A percentile compares a stretch with the other conserved stretches of the same genome.
phyloP scores from a whole-genome alignment of 2,329 filamentous ascomycete species.

The Fusarium sp. region DNA sequence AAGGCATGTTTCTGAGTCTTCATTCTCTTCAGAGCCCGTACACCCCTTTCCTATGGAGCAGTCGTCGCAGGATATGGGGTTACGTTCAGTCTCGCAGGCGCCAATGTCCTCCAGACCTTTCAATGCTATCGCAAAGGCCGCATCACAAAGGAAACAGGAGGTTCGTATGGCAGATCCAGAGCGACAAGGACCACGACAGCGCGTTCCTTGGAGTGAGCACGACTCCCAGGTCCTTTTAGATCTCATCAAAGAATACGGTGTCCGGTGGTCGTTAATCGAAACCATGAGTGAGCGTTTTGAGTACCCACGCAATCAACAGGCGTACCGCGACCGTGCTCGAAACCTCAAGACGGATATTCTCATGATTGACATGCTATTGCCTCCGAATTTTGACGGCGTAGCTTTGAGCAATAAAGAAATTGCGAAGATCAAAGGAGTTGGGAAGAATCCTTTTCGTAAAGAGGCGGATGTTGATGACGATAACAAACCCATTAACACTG shows the following conservation, averaged over 20 bases:
- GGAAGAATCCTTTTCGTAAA: conserved; percentile 60
- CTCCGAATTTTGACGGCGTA: conserved; percentile 60
- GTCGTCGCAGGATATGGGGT: conserved; percentile 22
- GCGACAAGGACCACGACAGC: conserved; percentile 33
- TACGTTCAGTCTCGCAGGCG: not conserved
- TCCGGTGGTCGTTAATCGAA: conserved; percentile 47
- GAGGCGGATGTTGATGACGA: conserved; percentile 57
- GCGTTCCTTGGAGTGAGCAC: conserved; percentile 52
- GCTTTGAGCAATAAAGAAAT: conserved; percentile 61
- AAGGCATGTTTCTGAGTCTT: not conserved
- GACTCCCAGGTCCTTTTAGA: conserved; percentile 55
- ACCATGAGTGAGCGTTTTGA: conserved; percentile 51
- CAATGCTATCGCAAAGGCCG: conserved; percentile 43
- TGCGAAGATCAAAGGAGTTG: conserved; percentile 49
- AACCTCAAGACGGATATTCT: conserved; percentile 64
- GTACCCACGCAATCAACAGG: conserved; percentile 60
- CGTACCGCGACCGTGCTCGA: conserved; percentile 66
- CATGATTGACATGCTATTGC: conserved; percentile 54
- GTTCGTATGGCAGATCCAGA: conserved; percentile 23
- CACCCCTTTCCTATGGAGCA: conserved; percentile 41
- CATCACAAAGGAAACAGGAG: conserved; percentile 27
- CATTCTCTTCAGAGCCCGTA: conserved; percentile 1
- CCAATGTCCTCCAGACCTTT: conserved; percentile 15
- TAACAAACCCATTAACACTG: conserved; percentile 52
- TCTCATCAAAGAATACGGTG: conserved; percentile 48